Evolutionary conservation across 768 basidiomycete genomes (phyloP).

Genomic region (Rhizopogon vulgaris): DNA sequence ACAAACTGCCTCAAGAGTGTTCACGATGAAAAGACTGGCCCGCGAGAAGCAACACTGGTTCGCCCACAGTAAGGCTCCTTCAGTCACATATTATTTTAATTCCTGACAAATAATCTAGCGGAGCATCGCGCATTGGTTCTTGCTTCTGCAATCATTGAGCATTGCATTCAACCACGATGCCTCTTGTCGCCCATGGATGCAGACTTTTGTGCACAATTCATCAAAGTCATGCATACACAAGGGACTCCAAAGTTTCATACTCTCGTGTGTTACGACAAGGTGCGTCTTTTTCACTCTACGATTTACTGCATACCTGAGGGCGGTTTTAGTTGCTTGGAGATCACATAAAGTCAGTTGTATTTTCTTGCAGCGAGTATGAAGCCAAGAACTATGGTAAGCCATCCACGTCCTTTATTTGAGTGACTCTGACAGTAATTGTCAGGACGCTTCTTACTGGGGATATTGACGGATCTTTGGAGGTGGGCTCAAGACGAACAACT

Average conservation of each 20-base stretch:
- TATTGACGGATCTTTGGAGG: slow-evolving; percentile 68
- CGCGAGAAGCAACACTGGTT: slow-evolving; percentile 86
- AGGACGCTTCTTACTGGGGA: slow-evolving; percentile 84
- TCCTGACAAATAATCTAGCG: slow-evolving; percentile 13
- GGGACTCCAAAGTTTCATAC: slow-evolving; percentile 91
- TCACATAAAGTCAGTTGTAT: slow-evolving; percentile 77
- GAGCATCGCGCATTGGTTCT: slow-evolving; percentile 38
- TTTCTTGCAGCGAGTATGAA: slow-evolving; percentile 94
- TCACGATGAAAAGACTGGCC: slow-evolving; percentile 69
- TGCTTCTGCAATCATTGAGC: slow-evolving; percentile 66
- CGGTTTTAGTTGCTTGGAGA: slow-evolving; percentile 71
- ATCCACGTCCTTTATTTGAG: slow-evolving; percentile 2
- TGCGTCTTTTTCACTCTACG: slow-evolving; percentile 21
- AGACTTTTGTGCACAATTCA: slow-evolving; percentile 87
- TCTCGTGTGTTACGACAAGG: slow-evolving; percentile 78
- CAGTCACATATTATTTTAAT: not conserved
- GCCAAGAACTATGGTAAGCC: slow-evolving; percentile 84
- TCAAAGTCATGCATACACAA: slow-evolving; percentile 78
- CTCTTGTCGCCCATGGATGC: slow-evolving; percentile 97
- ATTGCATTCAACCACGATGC: slow-evolving; percentile 90
- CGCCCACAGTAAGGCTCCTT: slow-evolving; percentile 41
- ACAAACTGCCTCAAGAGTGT: slow-evolving; percentile 63
- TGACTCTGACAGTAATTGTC: slow-evolving; percentile 1
- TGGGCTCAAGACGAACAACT: slow-evolving; percentile 77
- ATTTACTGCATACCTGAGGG: not conserved